Evolutionary conservation across 139 green algal species (phyloP), one percentile per base, ranked within the genome.

Genomic region (Auxenochlorella pyrenoidosa): DNA sequence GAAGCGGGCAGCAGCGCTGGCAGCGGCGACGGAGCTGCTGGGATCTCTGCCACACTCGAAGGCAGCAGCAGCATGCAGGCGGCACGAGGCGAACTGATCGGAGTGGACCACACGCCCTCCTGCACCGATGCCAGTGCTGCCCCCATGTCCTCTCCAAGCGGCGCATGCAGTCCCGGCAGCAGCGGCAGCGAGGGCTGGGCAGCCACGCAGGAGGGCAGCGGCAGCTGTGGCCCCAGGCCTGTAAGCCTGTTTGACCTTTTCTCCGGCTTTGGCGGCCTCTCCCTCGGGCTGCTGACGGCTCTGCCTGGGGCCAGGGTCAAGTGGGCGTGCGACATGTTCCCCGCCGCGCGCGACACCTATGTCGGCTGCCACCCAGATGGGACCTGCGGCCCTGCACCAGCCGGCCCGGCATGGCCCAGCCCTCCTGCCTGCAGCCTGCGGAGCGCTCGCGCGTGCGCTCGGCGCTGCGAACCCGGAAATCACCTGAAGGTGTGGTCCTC

Each of bases 231-330:
- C 47, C 18, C 22, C 2, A 38, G 47, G n/a, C 47, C 38, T 24
- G 38, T 44, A 2, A 38, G 41, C n/a, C 72, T 84, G 38, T 54
- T 26, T 13, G 79, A 84, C 79, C 16, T 75, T 1, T 84, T 84
- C 38, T 75, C 36, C 58, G 79, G 79, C 58, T 51, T 54, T 28
- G 79, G 79, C 10, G 79, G 79, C 79, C 79, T 84, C 22, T 75
- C 58, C 22, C 54, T 84, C 51, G 79, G 58, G 15, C 79, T 84
- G 36, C 36, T 59, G 22, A 15, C 26, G 10, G 38, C 34, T 10
- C 12, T 58, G 24, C 58, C 58, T 24, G 36, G 58, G 4, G 79
- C 79, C 32, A 40, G 5, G 58, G 54, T 43, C 38, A 75, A 65
- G 36, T 84, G 79, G 79, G 79, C 79, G 1, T 47, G 38, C 10